Evolutionary conservation across 208 protist genomes (phyloP), one percentile per base, ranked within the genome.

Genomic region (Leishmania mexicana): DNA sequence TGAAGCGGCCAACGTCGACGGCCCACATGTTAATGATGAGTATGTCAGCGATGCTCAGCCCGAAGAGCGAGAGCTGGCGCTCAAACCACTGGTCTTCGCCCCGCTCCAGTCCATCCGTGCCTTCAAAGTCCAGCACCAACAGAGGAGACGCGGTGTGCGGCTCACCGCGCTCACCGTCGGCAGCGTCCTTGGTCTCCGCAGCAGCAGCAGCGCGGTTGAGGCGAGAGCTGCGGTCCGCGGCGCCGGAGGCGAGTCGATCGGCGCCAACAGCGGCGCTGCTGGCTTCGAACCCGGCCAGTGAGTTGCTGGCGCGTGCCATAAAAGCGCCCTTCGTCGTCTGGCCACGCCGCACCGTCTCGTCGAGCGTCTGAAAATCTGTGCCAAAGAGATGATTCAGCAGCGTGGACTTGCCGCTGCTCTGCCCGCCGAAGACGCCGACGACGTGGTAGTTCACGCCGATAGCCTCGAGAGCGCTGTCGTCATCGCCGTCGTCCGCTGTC

Each of bases 21-120:
- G 93, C 81, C 98, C 98, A 99, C 97, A 99, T 98, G 83, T 99
- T 99, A 67, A 99, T 95, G 40, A 99, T 96, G 35, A 99, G 93
- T 11, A 99, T 98, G 79, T 99, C 98, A 0, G 98, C 94, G 19
- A 99, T 79, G 54, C 97, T 97, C 28, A 99, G 89, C 11, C 98
- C 98, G 87, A 99, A 99, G 47, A 99, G 95, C 15, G 98, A 98
- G 28, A 98, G 94, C 83, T 99, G 98, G 57, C 98, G 94, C 88
- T 99, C 99, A 84, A 99, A 99, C 72, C 89, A 95, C 75, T 97
- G 96, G 81, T 99, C 94, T 83, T 99, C 98, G 47, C 98, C 98
- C 38, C 98, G 93, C 87, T 99, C 99, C 71, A 98, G 85, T 70
- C 95, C 94, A 84, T 99, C 99, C 5, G 98, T 99, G 81, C 99